These are phyloP conservation scores for Nemania abortiva DNA, from an alignment of 2,329 filamentous ascomycete species.

Conservation along the genomic window DNA sequence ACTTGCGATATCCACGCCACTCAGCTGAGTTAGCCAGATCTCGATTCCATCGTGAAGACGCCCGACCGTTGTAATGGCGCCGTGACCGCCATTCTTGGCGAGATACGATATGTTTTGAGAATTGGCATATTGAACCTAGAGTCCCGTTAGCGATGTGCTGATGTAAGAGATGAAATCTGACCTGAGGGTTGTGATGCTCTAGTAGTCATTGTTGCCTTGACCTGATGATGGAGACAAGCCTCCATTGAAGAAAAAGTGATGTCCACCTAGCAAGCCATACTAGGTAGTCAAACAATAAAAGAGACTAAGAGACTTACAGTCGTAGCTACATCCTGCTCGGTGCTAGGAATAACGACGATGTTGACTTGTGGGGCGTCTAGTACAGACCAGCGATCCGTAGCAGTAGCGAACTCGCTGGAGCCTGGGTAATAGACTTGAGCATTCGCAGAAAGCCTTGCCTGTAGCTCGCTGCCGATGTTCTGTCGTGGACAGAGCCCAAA, in stretches of 20 bases:
- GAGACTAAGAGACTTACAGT: slow-evolving; percentile 25
- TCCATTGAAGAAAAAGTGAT: not conserved
- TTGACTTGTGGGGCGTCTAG: slow-evolving; percentile 9
- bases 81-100: slow-evolving; percentile 29
- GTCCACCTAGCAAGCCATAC: no score
- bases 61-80: slow-evolving; percentile 25
- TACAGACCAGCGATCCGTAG: slow-evolving; percentile 27
- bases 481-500: no score
- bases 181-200: not conserved
- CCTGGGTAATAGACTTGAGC: slow-evolving; percentile 14
- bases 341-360: slow-evolving; percentile 22
- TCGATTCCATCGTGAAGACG: slow-evolving; percentile 22
- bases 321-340: slow-evolving; percentile 25
- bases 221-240: no score
- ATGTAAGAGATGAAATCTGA: not conserved
- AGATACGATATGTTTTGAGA: slow-evolving; percentile 6
- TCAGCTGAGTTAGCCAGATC: slow-evolving; percentile 43
- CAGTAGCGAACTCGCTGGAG: not conserved
- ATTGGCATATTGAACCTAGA: slow-evolving; percentile 26
- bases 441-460: not conserved
- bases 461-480: no score
- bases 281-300: no score
- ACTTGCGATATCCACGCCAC: slow-evolving; percentile 45
- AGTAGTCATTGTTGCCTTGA: no score
- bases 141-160: slow-evolving; percentile 3